A percentile compares a stretch with the other conserved stretches of the same genome.
Evolutionary conservation across 139 green algal species (phyloP).

Genomic region (Haematococcus lacustris): DNA sequence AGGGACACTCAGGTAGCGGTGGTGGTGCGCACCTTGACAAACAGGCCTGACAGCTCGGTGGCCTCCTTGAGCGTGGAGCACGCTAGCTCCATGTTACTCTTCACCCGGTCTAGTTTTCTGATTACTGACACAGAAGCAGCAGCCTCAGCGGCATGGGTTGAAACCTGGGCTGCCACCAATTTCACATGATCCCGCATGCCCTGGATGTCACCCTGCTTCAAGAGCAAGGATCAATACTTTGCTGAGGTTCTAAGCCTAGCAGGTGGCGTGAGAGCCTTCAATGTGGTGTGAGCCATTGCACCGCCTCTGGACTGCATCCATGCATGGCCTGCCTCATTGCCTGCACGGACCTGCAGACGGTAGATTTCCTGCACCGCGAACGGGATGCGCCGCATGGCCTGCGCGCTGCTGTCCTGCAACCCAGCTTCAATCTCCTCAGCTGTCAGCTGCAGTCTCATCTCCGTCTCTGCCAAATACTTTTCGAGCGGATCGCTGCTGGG

Average conservation of each 20-base stretch:
- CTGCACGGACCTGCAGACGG: slow-evolving; percentile 22
- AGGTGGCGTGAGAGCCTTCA: too few species aligned
- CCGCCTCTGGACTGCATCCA: too few species aligned
- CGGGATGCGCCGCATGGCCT: slow-evolving; percentile 70
- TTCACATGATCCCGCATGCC: slow-evolving; percentile 31
- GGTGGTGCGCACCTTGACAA: slow-evolving; percentile 56
- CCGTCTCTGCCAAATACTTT: slow-evolving; percentile 66
- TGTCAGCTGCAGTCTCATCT: slow-evolving; percentile 75
- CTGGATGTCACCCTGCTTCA: slow-evolving; percentile 20
- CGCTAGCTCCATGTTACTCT: slow-evolving; percentile 73
- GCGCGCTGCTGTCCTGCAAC: slow-evolving; percentile 49
- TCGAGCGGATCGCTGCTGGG: slow-evolving; percentile 48
- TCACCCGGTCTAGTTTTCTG: slow-evolving; percentile 57
- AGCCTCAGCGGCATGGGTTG: slow-evolving; percentile 3
- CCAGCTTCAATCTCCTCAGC: slow-evolving; percentile 67
- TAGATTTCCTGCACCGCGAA: slow-evolving; percentile 75
- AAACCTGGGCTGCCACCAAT: slow-evolving; percentile 6
- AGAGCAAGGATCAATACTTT: too few species aligned
- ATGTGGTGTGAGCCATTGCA: too few species aligned
- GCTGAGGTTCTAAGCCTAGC: background rate
- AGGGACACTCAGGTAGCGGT: too few species aligned
- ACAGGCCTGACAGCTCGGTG: slow-evolving; percentile 75
- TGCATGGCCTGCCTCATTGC: background rate
- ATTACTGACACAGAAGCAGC: slow-evolving; percentile 15
- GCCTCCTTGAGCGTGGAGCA: slow-evolving; percentile 81